Evolutionary conservation across 257 asterid genomes (phyloP).

Genomic region (Gynochthodes officinalis): DNA sequence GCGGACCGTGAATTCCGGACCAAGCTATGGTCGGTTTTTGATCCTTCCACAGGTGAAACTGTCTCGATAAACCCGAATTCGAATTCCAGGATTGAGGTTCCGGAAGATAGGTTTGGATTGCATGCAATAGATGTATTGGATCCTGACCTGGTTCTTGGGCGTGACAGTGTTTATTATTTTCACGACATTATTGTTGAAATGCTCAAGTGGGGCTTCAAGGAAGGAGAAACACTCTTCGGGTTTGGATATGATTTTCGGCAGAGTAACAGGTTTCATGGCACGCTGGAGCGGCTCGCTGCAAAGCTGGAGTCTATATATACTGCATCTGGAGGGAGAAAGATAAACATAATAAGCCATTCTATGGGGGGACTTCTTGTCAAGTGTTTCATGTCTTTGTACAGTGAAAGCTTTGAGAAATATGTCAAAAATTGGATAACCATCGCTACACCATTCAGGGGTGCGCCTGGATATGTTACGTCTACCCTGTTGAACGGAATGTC

Average conservation of each 20-base stretch:
- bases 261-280: conserved; percentile 77
- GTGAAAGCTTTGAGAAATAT: conserved; percentile 83
- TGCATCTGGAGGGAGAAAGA: conserved; percentile 86
- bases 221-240: conserved; percentile 93
- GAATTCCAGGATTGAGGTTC: conserved; percentile 55
- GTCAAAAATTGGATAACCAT: conserved; percentile 92
- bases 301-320: conserved; percentile 73
- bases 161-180: conserved; percentile 65
- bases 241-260: conserved; percentile 99
- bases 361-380: conserved; percentile 95
- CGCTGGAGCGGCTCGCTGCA: conserved; percentile 60
- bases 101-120: conserved; percentile 67
- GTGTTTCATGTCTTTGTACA: conserved; percentile 77
- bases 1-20: conserved; percentile 83
- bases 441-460: conserved; percentile 94
- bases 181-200: conserved; percentile 79
- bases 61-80: conserved; percentile 49
- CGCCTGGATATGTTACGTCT: conserved; percentile 89
- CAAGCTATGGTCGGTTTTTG: conserved; percentile 81
- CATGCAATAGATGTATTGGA: conserved; percentile 85
- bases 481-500: conserved; percentile 76
- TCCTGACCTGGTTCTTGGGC: conserved; percentile 78
- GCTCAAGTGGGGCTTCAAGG: conserved; percentile 90
- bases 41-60: conserved; percentile 73
- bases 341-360: conserved; percentile 80